These are phyloP conservation scores for Penicillium sp. DNA, from an alignment of 2,329 filamentous ascomycete species.

Conservation along the genomic window DNA sequence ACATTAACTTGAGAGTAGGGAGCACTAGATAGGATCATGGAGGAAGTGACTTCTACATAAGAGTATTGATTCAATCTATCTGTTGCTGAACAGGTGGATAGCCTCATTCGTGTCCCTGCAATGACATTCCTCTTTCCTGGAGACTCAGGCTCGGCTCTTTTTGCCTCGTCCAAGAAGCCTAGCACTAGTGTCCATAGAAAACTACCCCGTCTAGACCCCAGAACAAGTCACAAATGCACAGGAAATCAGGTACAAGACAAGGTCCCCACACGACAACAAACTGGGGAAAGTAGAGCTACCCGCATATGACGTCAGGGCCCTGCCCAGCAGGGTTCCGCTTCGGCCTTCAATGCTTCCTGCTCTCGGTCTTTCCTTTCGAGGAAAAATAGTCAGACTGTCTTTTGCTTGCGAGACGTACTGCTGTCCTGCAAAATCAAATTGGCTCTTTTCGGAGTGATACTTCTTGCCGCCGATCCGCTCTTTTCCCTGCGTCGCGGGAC, in stretches of 20 bases:
- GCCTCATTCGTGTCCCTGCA: background rate
- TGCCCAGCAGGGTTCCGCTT: constrained; percentile 2
- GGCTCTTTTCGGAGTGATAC: background rate
- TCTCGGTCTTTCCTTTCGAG: background rate
- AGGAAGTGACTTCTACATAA: background rate
- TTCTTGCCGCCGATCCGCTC: background rate
- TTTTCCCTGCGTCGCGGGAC: background rate
- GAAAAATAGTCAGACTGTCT: background rate
- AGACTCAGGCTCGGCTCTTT: background rate
- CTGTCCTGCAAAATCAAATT: background rate
- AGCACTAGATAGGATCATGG: background rate
- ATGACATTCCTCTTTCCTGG: background rate
- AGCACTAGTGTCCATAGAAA: background rate
- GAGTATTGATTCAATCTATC: background rate
- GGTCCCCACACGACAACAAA: background rate
- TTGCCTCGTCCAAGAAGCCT: background rate
- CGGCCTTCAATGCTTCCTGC: background rate
- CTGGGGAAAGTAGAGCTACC: background rate
- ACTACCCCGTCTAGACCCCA: background rate
- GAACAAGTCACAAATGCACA: background rate
- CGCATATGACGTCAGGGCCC: constrained; percentile 13
- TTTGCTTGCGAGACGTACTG: background rate
- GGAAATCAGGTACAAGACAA: background rate
- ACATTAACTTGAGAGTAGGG: background rate
- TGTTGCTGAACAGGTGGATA: background rate